These are phyloP conservation scores for Strobilomyces confusus DNA, from an alignment of 768 basidiomycete genomes.

Conservation along the genomic window DNA sequence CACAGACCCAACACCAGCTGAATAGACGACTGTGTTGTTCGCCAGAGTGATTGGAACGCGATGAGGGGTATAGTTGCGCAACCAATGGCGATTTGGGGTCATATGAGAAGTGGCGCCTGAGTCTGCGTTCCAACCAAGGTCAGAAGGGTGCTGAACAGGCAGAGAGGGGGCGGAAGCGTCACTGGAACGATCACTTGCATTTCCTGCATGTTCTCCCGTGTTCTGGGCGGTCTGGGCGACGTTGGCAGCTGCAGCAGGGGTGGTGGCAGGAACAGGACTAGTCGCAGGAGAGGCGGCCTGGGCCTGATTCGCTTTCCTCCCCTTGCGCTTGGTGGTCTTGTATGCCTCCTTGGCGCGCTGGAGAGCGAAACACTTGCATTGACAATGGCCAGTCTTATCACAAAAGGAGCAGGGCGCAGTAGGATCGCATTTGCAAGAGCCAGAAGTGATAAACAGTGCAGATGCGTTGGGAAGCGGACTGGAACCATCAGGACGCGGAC, in stretches of 20 bases:
- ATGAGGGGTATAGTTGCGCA: background rate
- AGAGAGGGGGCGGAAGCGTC: background rate
- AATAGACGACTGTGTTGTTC: no score
- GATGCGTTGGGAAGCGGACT: background rate
- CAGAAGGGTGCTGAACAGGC: background rate
- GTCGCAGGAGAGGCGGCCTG: no score
- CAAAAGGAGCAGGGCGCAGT: background rate
- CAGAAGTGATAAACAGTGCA: background rate
- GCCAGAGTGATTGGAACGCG: no score
- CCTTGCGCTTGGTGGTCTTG: background rate
- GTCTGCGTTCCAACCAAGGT: background rate
- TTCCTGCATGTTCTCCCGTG: background rate
- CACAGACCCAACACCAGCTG: no score
- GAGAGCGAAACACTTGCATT: background rate
- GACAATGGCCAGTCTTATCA: background rate
- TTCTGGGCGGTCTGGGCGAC: no score
- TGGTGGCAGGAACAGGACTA: background rate
- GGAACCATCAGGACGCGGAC: background rate
- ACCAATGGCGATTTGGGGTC: background rate
- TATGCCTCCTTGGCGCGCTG: background rate
- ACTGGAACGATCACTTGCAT: background rate
- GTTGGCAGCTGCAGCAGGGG: no score
- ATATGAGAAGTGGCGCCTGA: background rate
- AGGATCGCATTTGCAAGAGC: background rate
- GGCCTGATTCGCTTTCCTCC: no score